phyloP scores from a whole-genome alignment of 306 rosid species.

The Medicago truncatula region DNA sequence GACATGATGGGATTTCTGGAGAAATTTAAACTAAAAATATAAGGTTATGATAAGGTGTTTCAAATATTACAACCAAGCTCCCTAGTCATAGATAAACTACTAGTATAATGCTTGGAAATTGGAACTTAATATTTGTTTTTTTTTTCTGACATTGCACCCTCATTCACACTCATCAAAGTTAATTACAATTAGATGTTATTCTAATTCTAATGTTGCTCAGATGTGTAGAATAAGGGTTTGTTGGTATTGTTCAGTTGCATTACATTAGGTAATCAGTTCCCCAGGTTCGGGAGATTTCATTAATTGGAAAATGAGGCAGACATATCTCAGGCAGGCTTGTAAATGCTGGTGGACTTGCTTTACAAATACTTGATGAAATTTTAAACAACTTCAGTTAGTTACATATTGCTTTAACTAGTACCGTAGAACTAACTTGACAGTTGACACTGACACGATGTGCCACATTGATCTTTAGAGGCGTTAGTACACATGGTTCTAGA shows the following conservation, averaged over 20 bases:
- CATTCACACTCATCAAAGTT: neutral
- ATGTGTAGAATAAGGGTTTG: neutral
- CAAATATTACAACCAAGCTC: neutral
- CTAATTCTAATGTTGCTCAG: neutral
- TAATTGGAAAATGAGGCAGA: constrained; percentile 7
- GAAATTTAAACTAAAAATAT: neutral
- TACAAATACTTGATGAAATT: constrained; percentile 1
- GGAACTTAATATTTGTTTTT: neutral
- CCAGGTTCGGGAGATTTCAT: constrained; percentile 3
- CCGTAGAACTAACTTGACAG: constrained; percentile 3
- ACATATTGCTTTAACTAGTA: constrained; percentile 19
- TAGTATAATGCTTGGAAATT: constrained; percentile 18
- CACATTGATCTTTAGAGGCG: constrained; percentile 28
- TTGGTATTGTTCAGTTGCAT: constrained; percentile 22
- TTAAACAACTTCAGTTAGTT: constrained; percentile 6
- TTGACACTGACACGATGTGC: constrained; percentile 7
- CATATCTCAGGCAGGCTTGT: constrained; percentile 20
- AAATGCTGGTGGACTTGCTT: constrained; percentile 16
- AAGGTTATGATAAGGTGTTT: neutral
- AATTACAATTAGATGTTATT: neutral
- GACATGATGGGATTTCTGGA: neutral
- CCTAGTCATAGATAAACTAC: neutral
- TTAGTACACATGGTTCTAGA: constrained; percentile 19
- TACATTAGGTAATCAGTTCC: constrained; percentile 14
- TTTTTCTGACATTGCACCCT: neutral